A percentile compares a stretch with the other conserved stretches of the same genome.
These are phyloP conservation scores for Inga laurina DNA, from an alignment of 306 rosid genomes.

Conservation along the genomic window DNA sequence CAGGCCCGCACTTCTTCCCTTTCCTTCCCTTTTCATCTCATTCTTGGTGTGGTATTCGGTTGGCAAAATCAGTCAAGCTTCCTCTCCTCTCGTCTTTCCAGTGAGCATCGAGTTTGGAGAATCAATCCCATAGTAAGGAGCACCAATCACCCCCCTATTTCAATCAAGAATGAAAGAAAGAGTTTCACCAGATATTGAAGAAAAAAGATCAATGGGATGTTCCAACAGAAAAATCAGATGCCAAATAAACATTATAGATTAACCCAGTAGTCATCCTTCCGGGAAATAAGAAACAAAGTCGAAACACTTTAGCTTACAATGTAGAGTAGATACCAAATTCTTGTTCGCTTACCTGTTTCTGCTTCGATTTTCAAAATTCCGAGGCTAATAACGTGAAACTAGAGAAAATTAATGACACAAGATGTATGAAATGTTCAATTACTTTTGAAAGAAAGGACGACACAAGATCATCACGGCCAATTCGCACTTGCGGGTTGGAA, in stretches of 20 bases:
- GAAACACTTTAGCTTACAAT: neutral
- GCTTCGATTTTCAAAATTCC: neutral
- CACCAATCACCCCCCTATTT: neutral
- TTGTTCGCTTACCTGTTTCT: neutral
- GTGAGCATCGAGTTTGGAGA: neutral
- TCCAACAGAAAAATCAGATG: too few relatives aligned
- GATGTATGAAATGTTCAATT: neutral
- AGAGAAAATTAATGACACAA: neutral
- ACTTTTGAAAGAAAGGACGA: slow-evolving; percentile 80
- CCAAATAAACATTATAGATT: too few relatives aligned
- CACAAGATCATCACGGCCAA: slow-evolving; percentile 68
- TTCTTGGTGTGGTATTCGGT: too few relatives aligned
- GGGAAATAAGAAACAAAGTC: neutral
- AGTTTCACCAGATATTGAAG: neutral
- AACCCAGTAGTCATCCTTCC: too few relatives aligned
- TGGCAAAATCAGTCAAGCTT: too few relatives aligned
- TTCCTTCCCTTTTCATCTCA: too few relatives aligned
- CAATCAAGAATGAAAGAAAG: neutral
- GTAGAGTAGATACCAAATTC: neutral
- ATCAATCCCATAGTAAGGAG: too few relatives aligned
- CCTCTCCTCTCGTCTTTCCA: neutral
- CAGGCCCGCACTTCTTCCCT: too few relatives aligned
- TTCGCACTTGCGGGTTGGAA: slow-evolving; percentile 50
- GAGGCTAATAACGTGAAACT: neutral
- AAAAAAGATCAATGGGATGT: too few relatives aligned